A percentile compares a stretch with the other conserved stretches of the same genome.
These are phyloP conservation scores for Murraya paniculata DNA, from an alignment of 345 rosid species.

Conservation along the genomic window DNA sequence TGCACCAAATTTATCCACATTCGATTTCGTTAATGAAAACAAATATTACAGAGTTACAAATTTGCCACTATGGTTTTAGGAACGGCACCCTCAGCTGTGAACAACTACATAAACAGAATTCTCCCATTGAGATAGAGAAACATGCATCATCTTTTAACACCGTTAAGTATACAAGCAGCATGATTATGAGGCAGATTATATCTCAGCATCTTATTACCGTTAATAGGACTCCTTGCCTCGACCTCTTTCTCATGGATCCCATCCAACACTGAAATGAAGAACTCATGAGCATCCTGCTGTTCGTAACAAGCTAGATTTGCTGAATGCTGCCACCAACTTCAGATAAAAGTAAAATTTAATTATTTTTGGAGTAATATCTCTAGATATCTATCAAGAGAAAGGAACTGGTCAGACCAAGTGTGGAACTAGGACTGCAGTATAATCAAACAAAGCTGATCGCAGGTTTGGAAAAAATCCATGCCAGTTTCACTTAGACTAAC, in stretches of 20 bases:
- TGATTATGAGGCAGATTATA: not conserved
- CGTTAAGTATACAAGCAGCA: not conserved
- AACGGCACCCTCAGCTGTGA: not conserved
- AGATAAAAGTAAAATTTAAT: conserved; percentile 27
- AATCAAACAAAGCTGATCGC: not conserved
- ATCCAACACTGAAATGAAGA: conserved; percentile 83
- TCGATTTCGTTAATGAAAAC: not conserved
- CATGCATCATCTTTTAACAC: conserved; percentile 1
- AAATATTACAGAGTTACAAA: not conserved
- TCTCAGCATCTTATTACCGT: conserved; percentile 39
- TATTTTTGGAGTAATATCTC: conserved; percentile 9
- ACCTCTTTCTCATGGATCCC: conserved; percentile 84
- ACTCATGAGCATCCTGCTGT: conserved; percentile 97
- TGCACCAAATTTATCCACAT: not conserved
- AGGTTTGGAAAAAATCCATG: not conserved
- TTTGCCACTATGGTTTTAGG: not conserved
- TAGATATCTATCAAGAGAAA: conserved; percentile 2
- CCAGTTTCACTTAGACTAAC: not conserved
- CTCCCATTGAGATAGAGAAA: conserved; percentile 3
- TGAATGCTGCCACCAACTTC: conserved; percentile 98
- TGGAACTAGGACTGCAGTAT: conserved; percentile 12
- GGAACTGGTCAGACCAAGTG: not conserved
- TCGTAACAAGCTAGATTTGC: conserved; percentile 74
- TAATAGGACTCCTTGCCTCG: conserved; percentile 37
- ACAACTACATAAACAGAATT: not conserved